Base-by-base conservation (phyloP, 805 yeast genomes). In the Kazachstania africana region DNA sequence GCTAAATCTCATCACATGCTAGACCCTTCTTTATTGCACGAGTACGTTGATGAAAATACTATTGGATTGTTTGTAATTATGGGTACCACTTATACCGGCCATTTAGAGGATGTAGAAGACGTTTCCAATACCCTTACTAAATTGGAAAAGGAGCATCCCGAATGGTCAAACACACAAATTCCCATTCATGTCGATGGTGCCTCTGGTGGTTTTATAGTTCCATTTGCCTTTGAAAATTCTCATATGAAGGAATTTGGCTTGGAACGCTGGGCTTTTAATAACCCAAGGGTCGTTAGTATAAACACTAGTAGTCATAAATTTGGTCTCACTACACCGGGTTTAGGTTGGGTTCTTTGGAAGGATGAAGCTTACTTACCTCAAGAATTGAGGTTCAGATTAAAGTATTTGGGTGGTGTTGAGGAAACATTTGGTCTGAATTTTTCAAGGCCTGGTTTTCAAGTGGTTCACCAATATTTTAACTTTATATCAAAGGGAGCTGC, bases 121-220 rank as follows among this genome's bases (percentile, higher is more conserved):
- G 74, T 83, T 27, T 54, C 72, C 30, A 53, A 66, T n/a, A 60
- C 78, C n/a, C 62, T 85, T 39, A 87, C 78, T 49, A 72, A 75
- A 34, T 67, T 71, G 43, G 77, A 87, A 52, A 23, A 30, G 9
- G 36, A 42, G 19, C 34, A 51, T 32, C 49, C 57, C 6, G 36
- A 39, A 5, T 49, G 55, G 57, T 28, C 39, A 15, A 49, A 51
- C 37, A 57, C 59, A 37, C 75, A 77, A 43, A 65, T 85, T 36
- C 84, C 91, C 28, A 83, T 85, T 48, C 96, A 85, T 52, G 91
- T 87, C 17, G 96, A 85, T 54, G 96, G 91, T 43, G 95, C 95
- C 2, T 72, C 84, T 14, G 95, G 95, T 36, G 96, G 79, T 2
- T 73, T 85, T 50, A 69, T 85, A 26, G 94, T 94, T 2, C 94